Evolutionary conservation across 257 asterid species (phyloP).

Genomic region (Nicotiana noctiflora): DNA sequence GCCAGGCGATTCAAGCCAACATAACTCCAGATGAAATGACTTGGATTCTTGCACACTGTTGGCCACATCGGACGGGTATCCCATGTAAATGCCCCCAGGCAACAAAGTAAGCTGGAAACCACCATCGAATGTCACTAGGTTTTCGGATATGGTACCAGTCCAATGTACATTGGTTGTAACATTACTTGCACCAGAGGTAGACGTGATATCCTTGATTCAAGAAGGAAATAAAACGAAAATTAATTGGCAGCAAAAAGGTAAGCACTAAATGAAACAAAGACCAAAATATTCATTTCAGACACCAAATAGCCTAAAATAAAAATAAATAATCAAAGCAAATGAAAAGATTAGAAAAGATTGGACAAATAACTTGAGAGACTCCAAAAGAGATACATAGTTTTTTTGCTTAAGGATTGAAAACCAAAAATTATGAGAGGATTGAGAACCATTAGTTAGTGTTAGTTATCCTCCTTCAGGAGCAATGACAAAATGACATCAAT

Average conservation of each 20-base stretch:
- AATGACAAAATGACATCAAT: neutral
- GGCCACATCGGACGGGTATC: conserved; percentile 69
- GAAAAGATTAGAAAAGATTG: neutral
- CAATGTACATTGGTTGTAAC: conserved; percentile 78
- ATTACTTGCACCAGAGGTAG: conserved; percentile 34
- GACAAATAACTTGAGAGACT: neutral
- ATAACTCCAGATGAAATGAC: conserved; percentile 80
- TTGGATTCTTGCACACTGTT: conserved; percentile 73
- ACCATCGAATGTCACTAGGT: conserved; percentile 54
- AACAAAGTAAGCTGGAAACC: conserved; percentile 68
- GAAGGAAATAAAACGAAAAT: neutral
- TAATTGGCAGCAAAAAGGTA: neutral
- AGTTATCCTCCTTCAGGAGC: neutral
- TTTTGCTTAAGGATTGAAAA: neutral
- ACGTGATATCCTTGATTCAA: conserved; percentile 50
- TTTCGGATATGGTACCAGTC: conserved; percentile 60
- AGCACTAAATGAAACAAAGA: neutral
- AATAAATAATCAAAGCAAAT: neutral
- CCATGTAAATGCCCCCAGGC: conserved; percentile 90
- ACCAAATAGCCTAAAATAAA: neutral
- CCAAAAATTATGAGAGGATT: neutral
- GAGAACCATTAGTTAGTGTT: neutral
- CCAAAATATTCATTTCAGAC: neutral
- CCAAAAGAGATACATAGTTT: neutral
- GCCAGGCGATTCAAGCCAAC: conserved; percentile 77